Evolutionary conservation across 225 moss, liverwort and hornwort species (phyloP), one percentile per base, ranked within the genome.

Genomic region (Rhytidiadelphus loreus): DNA sequence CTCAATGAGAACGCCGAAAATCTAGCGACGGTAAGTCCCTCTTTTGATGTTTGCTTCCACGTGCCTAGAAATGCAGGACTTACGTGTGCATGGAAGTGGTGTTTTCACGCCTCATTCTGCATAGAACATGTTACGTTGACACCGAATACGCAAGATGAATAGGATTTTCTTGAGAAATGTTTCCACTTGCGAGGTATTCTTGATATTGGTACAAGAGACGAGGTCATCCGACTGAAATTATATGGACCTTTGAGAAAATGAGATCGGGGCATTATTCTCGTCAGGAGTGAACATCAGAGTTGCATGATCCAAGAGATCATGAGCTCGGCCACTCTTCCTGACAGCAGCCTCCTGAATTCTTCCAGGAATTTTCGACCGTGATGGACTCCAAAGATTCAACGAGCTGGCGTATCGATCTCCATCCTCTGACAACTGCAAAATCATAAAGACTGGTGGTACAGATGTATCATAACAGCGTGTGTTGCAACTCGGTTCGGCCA

Each of bases 391-490:
- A 86, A 86, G 86, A 86, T 79, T 65, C 59, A 58, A 65, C 52
- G 59, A 83, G 83, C 59, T 86, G 86, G 73, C 53, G 7, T 22
- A 52, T 86, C 32, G 11, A 56, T 83, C 60, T 77, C 72, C 22
- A 53, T 87, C 32, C 17, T 86, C 28, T 72, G 43, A 71, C 23
- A 44, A 80, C 20, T 85, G 35, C 78, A 83, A 76, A 77, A 63
- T 78, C 85, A 58, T 88, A 87, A 88, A 86, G 73, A 80, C 68
- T 62, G 62, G 50, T 57, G 66, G 58, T 66, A 78, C 68, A 80
- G 81, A 91, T 89, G 92, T 91, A 92, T 86, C 86, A 80, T 50
- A 71, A 89, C 44, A 90, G 53, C 58, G 32, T 90, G 25, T 92
- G 89, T 87, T 84, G 90, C 88, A 88, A 83, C 24, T 88, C 87